Evolutionary conservation across 1,284 basidiomycete species (phyloP), one percentile per base, ranked within the genome.

Genomic region (Leccinum subfulvum): DNA sequence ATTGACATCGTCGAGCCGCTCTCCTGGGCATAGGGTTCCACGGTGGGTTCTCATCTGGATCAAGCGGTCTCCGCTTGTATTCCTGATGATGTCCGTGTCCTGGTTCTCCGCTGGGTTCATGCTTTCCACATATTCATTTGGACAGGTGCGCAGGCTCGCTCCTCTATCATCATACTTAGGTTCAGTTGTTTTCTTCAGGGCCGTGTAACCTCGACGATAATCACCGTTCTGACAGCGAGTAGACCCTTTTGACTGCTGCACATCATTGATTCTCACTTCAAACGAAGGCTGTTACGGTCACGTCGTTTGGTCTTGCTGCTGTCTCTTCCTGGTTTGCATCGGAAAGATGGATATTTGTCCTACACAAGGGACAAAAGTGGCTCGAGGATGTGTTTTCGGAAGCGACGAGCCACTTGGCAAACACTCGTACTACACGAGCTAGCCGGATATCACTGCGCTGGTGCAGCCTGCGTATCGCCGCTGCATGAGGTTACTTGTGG

Each of bases 261-360:
- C 11, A 21, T 30, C 49, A 11, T 11, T 23, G 26, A 28, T 28
- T 7, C 69, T 72, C 57, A 74, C 41, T 54, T 18, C 1, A 28
- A 2, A 56, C 56, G 55, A 47, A 74, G 73, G 74, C 66, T 61
- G 26, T 28, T 26, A 7, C 26, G 26, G 75, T 89, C 68, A 91
- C 89, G 26, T 89, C 87, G 23, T 88, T 91, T 67, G 90, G 90
- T 57, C 82, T 92, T 18, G 78, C 82, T 18, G 89, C 89, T 8
- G 89, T 92, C 9, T 90, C 89, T 2, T 78, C 84, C 1, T 92
- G 90, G 90, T 91, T 92, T 71, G 84, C 84, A 6, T 88, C 85
- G 6, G 90, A 92, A 73, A 83, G 89, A 23, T 89, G 84, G 83
- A 83, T 86, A 59, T 92, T 88, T 71, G 78, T 81, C 33, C 82